Base-by-base conservation (phyloP, 306 rosid genomes). In the Gillenia trifoliata region DNA sequence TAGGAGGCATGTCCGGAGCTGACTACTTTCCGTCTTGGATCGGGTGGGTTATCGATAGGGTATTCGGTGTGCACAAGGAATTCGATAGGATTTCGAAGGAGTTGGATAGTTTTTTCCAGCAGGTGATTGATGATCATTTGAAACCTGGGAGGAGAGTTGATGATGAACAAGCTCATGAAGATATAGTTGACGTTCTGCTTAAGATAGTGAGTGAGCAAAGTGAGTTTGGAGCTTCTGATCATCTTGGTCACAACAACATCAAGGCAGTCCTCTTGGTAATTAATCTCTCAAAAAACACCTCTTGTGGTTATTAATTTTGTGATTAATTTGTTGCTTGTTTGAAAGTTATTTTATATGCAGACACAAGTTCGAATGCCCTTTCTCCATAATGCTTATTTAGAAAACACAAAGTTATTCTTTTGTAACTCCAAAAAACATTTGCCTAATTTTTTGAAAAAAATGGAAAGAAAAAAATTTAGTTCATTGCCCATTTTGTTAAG, bases 201-300 rank as follows among this genome's bases (percentile, higher is more conserved):
- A 69, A 47, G 33, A 52, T 77, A 22, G 70, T 60, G 72, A 69
- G 20, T 25, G 79, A 62, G 1, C 43, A 75, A 26, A 17, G 57
- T 17, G 70, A 60, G 28, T 9, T 22, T 38, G 79, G 75, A 15
- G 70, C 25, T 19, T 13, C 64, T 33, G n/a, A n/a, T n/a, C 36
- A 3, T 3, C n/a, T 84, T 25, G 63, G 52, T 1, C 55, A 64
- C 28, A 62, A 82, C 8, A 78, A 77, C 56, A 76, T 80, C 43
- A 86, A 84, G 77, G 90, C 84, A 29, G 28, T 85, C 19, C 70
- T 85, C 52, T 4, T 85, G 80, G 88, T 85, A 78, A 71, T 41
- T 41, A 41, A 11, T 41, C 47, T 41, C 47, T 41, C 3, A 41
- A 41, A 41, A 41, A 13, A 11, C 33, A 10, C 47, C 47, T 41